These are phyloP conservation scores for Candida argentea DNA, from an alignment of 805 yeast species.

Conservation along the genomic window DNA sequence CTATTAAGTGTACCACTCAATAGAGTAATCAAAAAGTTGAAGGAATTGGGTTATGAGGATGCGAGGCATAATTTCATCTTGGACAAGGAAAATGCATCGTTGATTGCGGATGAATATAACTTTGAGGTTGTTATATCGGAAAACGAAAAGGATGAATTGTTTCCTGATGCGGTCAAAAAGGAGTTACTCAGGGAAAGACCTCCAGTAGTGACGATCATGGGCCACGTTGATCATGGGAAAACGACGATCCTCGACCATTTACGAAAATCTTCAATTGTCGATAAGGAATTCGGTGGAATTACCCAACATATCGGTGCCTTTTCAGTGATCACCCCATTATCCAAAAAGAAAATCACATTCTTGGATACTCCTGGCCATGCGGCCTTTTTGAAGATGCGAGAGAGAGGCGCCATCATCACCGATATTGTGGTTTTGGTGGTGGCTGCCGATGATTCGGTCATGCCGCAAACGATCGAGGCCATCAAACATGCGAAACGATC, in stretches of 20 bases:
- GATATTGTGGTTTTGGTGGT: slow-evolving; percentile 89
- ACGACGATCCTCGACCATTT: slow-evolving; percentile 86
- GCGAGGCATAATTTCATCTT: slow-evolving; percentile 68
- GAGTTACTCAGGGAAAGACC: slow-evolving; percentile 55
- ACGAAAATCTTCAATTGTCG: slow-evolving; percentile 75
- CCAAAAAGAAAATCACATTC: slow-evolving; percentile 74
- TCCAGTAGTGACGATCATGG: slow-evolving; percentile 96
- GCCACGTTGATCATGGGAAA: slow-evolving; percentile 98
- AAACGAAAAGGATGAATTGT: slow-evolving; percentile 49
- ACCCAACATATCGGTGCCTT: slow-evolving; percentile 98
- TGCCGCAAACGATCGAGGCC: slow-evolving; percentile 96
- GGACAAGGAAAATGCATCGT: slow-evolving; percentile 75
- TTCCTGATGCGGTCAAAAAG: slow-evolving; percentile 39
- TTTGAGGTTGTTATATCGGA: slow-evolving; percentile 52
- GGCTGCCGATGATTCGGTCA: slow-evolving; percentile 95
- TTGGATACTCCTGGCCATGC: slow-evolving; percentile 98
- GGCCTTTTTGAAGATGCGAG: slow-evolving; percentile 92
- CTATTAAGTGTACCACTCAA: slow-evolving; percentile 57
- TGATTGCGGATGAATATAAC: slow-evolving; percentile 86
- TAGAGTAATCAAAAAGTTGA: slow-evolving; percentile 46
- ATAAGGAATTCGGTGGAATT: slow-evolving; percentile 88
- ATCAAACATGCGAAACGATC: slow-evolving; percentile 83
- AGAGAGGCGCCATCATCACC: slow-evolving; percentile 90
- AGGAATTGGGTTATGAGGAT: slow-evolving; percentile 62
- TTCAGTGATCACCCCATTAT: slow-evolving; percentile 66